A percentile compares a stretch with the other conserved stretches of the same genome.
These are phyloP conservation scores for Cetradonia linearis DNA, from an alignment of 495 filamentous ascomycete genomes.

Conservation along the genomic window DNA sequence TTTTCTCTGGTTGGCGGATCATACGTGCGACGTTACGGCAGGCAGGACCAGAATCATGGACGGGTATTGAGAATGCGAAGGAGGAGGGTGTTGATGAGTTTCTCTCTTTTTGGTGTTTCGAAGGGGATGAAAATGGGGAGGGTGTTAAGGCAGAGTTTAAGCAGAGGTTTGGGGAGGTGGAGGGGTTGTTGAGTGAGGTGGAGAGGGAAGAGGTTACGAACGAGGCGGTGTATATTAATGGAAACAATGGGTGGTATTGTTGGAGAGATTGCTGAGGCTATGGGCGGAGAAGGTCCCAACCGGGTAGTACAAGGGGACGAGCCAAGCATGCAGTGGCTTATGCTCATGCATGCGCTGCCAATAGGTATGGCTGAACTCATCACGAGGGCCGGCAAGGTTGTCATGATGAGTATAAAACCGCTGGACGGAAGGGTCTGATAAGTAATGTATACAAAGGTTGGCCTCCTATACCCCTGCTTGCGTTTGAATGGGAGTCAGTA, in stretches of 20 bases:
- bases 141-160: slow-evolving; percentile 25
- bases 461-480: neutral
- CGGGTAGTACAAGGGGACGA: neutral
- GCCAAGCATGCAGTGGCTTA: slow-evolving; percentile 1
- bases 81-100: slow-evolving; percentile 34
- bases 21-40: slow-evolving; percentile 37
- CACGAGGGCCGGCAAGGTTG: neutral
- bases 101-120: slow-evolving; percentile 31
- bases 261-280: slow-evolving; percentile 29
- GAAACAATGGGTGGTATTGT: slow-evolving; percentile 31
- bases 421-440: neutral
- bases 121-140: slow-evolving; percentile 22
- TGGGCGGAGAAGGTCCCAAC: neutral
- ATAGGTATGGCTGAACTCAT: slow-evolving; percentile 18
- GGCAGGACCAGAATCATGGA: slow-evolving; percentile 39
- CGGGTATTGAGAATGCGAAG: slow-evolving; percentile 27
- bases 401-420: neutral
- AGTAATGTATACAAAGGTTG: neutral
- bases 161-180: slow-evolving; percentile 29
- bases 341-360: slow-evolving; percentile 14
- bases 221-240: slow-evolving; percentile 40
- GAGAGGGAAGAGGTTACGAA: slow-evolving; percentile 40
- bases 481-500: neutral
- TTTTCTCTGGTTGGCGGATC: slow-evolving; percentile 48
- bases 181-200: slow-evolving; percentile 31